phyloP scores from a whole-genome alignment of 2,329 filamentous ascomycete genomes.

The Aspergillus arachidicola region DNA sequence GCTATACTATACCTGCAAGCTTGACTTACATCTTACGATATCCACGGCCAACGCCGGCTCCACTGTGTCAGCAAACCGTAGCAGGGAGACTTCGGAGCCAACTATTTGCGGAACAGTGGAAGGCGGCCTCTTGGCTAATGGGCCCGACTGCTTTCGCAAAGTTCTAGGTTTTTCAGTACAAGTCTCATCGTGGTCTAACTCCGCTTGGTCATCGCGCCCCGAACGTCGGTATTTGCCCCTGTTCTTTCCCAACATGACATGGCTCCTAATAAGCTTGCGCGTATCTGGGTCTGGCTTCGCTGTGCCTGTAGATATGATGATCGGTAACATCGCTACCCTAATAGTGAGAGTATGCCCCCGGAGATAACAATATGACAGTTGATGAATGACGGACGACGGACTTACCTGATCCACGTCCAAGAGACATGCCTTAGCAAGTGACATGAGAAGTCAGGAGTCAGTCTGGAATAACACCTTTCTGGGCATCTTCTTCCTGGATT shows the following conservation, averaged over 20 bases:
- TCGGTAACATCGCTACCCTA: not conserved
- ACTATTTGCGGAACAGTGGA: not conserved
- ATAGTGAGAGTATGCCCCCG: not conserved
- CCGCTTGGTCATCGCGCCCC: not conserved
- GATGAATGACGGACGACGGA: not conserved
- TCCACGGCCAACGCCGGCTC: not conserved
- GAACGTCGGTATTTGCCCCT: constrained; percentile 27
- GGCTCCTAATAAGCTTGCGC: constrained; percentile 43
- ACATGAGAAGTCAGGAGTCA: not conserved
- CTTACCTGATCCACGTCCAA: not conserved
- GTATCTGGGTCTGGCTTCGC: constrained; percentile 31
- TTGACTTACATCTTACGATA: not conserved
- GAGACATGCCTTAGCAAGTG: not conserved
- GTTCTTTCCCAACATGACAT: constrained; percentile 51
- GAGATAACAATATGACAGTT: too few relatives aligned
- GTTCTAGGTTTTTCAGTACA: not conserved
- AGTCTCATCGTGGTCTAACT: not conserved
- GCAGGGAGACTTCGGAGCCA: not conserved
- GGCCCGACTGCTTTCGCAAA: constrained; percentile 11
- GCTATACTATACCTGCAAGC: not conserved
- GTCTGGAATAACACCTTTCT: not conserved
- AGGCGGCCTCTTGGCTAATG: constrained; percentile 8
- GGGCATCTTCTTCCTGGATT: not conserved
- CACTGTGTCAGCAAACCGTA: not conserved
- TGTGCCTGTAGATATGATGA: constrained; percentile 4